Evolutionary conservation across 2,329 filamentous ascomycete genomes (phyloP).

Genomic region (Colletotrichum shisoi): DNA sequence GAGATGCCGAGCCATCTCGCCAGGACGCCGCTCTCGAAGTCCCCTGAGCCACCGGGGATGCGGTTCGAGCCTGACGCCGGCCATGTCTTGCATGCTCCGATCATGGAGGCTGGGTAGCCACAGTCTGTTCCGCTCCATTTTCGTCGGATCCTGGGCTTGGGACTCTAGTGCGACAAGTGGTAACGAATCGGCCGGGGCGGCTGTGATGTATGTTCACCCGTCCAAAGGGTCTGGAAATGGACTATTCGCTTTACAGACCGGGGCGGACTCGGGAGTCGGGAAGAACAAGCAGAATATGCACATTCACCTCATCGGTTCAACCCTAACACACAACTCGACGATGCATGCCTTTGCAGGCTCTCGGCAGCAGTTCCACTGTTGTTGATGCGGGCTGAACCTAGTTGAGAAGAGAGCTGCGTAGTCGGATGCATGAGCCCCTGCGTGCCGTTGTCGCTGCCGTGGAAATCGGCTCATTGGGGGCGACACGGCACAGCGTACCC

Average conservation of each 20-base stretch:
- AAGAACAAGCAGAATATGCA: slow-evolving; percentile 12
- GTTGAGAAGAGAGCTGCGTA: slow-evolving; percentile 32
- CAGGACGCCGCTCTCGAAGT: slow-evolving; percentile 15
- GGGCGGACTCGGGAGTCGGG: slow-evolving; percentile 16
- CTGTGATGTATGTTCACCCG: slow-evolving; percentile 14
- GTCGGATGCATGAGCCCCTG: slow-evolving; percentile 31
- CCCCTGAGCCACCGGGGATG: slow-evolving; percentile 13
- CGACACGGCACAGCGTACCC: slow-evolving; percentile 24
- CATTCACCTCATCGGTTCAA: slow-evolving; percentile 19
- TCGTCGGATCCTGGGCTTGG: slow-evolving; percentile 29
- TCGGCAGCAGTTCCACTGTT: slow-evolving; percentile 26
- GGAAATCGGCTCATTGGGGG: slow-evolving; percentile 29
- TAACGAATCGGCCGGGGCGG: slow-evolving; percentile 19
- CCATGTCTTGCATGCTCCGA: slow-evolving; percentile 34
- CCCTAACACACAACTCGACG: slow-evolving; percentile 1
- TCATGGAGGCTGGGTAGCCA: slow-evolving; percentile 32
- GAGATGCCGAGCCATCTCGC: slow-evolving; percentile 14
- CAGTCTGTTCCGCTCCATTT: slow-evolving; percentile 36
- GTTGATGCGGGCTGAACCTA: slow-evolving; percentile 29
- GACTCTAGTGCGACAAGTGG: slow-evolving; percentile 6
- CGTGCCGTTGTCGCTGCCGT: slow-evolving; percentile 27
- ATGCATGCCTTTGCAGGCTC: not conserved
- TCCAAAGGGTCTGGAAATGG: slow-evolving; percentile 15
- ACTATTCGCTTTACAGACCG: slow-evolving; percentile 18
- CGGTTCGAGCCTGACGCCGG: slow-evolving; percentile 13